phyloP scores from a whole-genome alignment of 2,329 filamentous ascomycete genomes.

The Cordyceps cicadae region DNA sequence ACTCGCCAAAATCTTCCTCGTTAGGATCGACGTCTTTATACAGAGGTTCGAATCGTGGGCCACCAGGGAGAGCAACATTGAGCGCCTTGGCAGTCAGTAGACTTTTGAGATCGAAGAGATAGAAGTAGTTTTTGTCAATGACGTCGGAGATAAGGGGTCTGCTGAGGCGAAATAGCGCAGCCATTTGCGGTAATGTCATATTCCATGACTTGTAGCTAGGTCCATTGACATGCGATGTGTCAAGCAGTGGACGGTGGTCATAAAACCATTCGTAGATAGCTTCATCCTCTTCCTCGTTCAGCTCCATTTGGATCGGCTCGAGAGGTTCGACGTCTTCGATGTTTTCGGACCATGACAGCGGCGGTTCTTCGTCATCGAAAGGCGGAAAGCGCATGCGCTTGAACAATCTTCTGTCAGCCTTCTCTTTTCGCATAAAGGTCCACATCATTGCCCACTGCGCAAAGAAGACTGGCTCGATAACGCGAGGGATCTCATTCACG shows the following conservation, averaged over 20 bases:
- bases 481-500: constrained; percentile 91
- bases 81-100: constrained; percentile 94
- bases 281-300: constrained; percentile 86
- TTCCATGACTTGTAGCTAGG: constrained; percentile 98
- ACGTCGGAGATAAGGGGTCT: constrained; percentile 84
- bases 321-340: constrained; percentile 96
- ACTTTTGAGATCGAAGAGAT: constrained; percentile 91
- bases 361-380: constrained; percentile 97
- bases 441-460: constrained; percentile 99
- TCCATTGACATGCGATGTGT: constrained; percentile 90
- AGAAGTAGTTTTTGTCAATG: constrained; percentile 94
- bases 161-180: constrained; percentile 84
- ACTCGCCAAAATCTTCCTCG: constrained; percentile 98
- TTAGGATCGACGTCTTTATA: constrained; percentile 99
- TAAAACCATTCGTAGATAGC: constrained; percentile 97
- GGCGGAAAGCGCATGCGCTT: constrained; percentile 99
- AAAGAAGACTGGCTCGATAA: constrained; percentile 96
- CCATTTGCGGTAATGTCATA: constrained; percentile 87
- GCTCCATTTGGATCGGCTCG: constrained; percentile 97
- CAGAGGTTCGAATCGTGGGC: constrained; percentile 88
- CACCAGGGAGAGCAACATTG: constrained; percentile 95
- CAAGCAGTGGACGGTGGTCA: constrained; percentile 80
- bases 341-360: constrained; percentile 96
- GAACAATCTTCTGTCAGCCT: constrained; percentile 90
- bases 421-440: constrained; percentile 96